Percentiles rank a stretch among this genome's conserved stretches.
Evolutionary conservation across 2,329 filamentous ascomycete species (phyloP).

Genomic region (Fusarium sambucinum): DNA sequence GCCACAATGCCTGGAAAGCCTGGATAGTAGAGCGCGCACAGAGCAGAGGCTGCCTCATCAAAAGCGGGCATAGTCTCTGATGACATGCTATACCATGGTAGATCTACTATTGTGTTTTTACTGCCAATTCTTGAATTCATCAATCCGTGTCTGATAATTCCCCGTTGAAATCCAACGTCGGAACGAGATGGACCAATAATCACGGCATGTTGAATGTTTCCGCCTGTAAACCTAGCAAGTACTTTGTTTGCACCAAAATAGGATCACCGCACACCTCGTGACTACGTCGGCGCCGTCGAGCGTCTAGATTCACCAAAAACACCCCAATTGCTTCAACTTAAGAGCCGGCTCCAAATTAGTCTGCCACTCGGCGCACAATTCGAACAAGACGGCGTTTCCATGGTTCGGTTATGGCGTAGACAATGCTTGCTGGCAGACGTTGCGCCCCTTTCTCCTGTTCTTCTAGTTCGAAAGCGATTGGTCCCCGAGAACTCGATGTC

Average conservation of each 20-base stretch:
- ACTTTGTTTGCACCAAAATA: conserved; percentile 8
- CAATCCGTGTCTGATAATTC: conserved; percentile 5
- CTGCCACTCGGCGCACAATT: conserved; percentile 32
- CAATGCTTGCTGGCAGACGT: conserved; percentile 32
- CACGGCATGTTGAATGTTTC: conserved; percentile 3
- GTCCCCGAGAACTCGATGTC: conserved; percentile 31
- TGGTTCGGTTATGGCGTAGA: conserved; percentile 33
- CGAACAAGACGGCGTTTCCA: conserved; percentile 28
- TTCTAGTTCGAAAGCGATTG: conserved; percentile 25
- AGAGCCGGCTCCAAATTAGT: conserved; percentile 37
- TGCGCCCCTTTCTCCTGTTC: conserved; percentile 38
- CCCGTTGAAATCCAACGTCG: conserved; percentile 6
- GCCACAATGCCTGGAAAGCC: conserved; percentile 5
- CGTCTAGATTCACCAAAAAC: conserved; percentile 39
- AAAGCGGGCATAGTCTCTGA: conserved; percentile 18
- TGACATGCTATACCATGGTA: conserved; percentile 13
- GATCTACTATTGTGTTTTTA: background rate
- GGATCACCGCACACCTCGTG: conserved; percentile 29
- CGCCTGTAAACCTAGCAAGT: background rate
- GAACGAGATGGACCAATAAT: background rate
- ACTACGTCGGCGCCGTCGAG: conserved; percentile 30
- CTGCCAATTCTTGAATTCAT: conserved; percentile 3
- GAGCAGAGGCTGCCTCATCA: conserved; percentile 4
- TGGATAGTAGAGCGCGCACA: background rate
- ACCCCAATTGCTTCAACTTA: conserved; percentile 33